Evolutionary conservation across 371 early-diverging fungal genomes (phyloP).

Genomic region (Actinomortierella wolfii): DNA sequence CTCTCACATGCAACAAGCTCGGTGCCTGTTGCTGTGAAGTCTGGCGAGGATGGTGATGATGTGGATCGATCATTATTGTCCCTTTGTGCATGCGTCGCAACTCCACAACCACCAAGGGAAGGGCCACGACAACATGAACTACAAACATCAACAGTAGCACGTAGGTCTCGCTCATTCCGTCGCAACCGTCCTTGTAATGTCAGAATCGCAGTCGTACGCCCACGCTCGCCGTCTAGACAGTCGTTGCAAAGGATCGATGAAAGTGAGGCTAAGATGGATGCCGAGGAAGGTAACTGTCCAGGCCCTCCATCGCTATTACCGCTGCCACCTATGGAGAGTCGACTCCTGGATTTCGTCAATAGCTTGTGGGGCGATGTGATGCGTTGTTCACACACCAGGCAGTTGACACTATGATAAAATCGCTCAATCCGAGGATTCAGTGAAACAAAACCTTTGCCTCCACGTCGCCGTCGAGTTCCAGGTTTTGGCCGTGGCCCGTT

Average conservation of each 20-base stretch:
- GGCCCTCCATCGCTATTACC: too few species aligned
- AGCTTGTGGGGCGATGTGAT: too few species aligned
- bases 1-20: slow-evolving; percentile 41
- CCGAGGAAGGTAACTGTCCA: too few species aligned
- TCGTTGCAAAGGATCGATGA: too few species aligned
- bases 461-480: slow-evolving; percentile 27
- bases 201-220: slow-evolving; percentile 8
- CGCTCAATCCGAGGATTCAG: slow-evolving; percentile 35
- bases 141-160: slow-evolving; percentile 30
- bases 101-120: slow-evolving; percentile 13
- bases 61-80: too few species aligned
- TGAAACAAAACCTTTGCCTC: slow-evolving; percentile 32
- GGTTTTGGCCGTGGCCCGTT: slow-evolving; percentile 1
- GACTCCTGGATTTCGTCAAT: too few species aligned
- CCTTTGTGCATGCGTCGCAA: not conserved
- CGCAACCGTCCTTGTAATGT: slow-evolving; percentile 21
- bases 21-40: slow-evolving; percentile 8
- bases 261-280: too few species aligned
- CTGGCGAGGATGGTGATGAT: too few species aligned
- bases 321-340: too few species aligned
- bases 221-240: slow-evolving; percentile 10
- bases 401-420: slow-evolving; percentile 39
- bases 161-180: slow-evolving; percentile 26
- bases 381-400: slow-evolving; percentile 18
- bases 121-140: slow-evolving; percentile 33